Evolutionary conservation across 2,329 filamentous ascomycete genomes (phyloP).

Genomic region (Clarireedia hainanense): DNA sequence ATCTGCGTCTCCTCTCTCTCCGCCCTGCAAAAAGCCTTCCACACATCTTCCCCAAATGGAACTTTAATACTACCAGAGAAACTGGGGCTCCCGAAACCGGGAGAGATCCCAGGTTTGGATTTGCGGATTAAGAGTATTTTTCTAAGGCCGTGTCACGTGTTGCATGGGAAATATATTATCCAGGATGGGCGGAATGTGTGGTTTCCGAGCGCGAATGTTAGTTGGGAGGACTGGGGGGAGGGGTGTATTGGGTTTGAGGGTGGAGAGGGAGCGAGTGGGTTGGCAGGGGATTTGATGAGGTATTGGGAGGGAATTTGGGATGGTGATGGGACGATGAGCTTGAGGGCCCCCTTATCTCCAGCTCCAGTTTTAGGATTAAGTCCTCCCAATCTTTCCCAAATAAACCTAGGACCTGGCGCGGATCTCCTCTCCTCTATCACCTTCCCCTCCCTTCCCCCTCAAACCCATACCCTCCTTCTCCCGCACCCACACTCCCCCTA

Average conservation of each 20-base stretch:
- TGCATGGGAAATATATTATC: constrained; percentile 79
- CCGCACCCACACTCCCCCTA: constrained; percentile 13
- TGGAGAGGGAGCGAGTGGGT: constrained; percentile 24
- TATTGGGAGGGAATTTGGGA: constrained; percentile 7
- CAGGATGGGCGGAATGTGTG: constrained; percentile 60
- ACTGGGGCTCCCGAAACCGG: constrained; percentile 53
- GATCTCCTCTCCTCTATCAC: constrained; percentile 7
- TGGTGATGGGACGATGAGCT: constrained; percentile 1
- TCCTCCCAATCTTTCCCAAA: not conserved
- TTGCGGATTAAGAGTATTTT: constrained; percentile 71
- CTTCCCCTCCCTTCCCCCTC: not conserved
- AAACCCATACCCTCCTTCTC: constrained; percentile 7
- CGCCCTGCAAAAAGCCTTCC: constrained; percentile 65
- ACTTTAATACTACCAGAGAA: constrained; percentile 37
- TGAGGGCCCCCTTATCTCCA: not conserved
- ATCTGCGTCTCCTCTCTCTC: constrained; percentile 73
- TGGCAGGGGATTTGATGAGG: constrained; percentile 38
- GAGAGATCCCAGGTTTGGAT: constrained; percentile 51
- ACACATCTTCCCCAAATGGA: constrained; percentile 53
- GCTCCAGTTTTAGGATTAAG: not conserved
- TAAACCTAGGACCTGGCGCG: constrained; percentile 40
- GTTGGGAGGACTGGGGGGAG: constrained; percentile 84
- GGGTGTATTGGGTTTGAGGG: constrained; percentile 63
- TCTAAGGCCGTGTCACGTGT: constrained; percentile 72
- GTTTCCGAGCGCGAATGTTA: constrained; percentile 75